Evolutionary conservation across 2,329 filamentous ascomycete species (phyloP), one percentile per base, ranked within the genome.

Genomic region (Fusarium sp.): DNA sequence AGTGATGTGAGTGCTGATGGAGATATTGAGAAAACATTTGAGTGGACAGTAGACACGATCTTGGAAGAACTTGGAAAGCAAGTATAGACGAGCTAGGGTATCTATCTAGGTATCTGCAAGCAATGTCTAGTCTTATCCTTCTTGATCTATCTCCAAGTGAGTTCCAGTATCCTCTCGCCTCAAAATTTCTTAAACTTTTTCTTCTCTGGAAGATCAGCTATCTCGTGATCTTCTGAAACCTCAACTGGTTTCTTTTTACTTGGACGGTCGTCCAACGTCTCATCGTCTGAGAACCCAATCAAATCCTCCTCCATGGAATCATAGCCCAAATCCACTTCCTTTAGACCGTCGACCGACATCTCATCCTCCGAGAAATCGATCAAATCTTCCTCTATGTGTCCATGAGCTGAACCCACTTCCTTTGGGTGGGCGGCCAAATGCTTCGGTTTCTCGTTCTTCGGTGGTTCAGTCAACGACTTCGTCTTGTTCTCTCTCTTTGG

Each of bases 11-110:
- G 80, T 5, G 68, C 87, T 26, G 87, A 91, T 77, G 83, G 86
- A 14, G 87, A 89, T 66, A 91, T 95, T 87, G 85, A 85, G 72
- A 85, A 87, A 62, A 87, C 90, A 36, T 82, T 95, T 72, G 84
- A 86, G 58, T 95, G 93, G 93, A 90, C 90, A 3, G 92, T 94
- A 4, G 87, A 90, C 59, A 83, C 84, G 55, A 81, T 95, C 24
- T 86, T 93, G 78, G 79, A 79, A 24, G 82, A 84, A 70, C 70
- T 89, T 68, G 82, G 84, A 69, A 76, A 77, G 50, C 66, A 74
- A 36, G 41, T 62, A 36, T 73, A 77, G 61, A 54, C 15, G 13
- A 30, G 41, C 32, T 26, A n/a, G 30, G 44, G 32, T 15, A 20
- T 28, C 22, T 44, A 42, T 57, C 42, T 64, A 34, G 48, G 12